Conservation (phyloP, 345 rosid species). For the Eucalyptus polyanthemos region DNA sequence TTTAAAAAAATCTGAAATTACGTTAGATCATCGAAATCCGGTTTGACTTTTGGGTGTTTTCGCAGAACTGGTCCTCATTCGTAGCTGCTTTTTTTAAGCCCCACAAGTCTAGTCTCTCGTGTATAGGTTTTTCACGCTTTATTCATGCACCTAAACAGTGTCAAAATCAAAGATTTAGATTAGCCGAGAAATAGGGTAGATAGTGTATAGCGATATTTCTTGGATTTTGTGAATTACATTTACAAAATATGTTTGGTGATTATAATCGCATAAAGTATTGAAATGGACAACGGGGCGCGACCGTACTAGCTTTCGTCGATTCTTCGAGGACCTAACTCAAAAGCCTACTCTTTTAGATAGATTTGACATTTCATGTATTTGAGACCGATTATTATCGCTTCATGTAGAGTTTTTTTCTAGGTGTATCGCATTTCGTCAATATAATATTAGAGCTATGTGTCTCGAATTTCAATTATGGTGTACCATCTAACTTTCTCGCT, state of each 20-base stretch:
- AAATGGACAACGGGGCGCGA: fast-evolving
- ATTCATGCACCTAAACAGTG: background rate
- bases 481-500: background rate
- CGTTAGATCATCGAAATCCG: background rate
- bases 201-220: background rate
- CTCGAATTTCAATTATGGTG: background rate
- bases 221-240: fast-evolving
- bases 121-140: background rate
- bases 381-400: background rate
- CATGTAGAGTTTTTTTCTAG: background rate
- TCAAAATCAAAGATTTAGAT: background rate
- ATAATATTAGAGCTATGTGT: background rate
- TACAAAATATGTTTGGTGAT: background rate
- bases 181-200: background rate
- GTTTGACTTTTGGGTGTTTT: background rate
- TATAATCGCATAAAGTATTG: background rate
- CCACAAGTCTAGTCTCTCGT: background rate
- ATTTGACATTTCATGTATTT: background rate
- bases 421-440: background rate
- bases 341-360: background rate
- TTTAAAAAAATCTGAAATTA: background rate
- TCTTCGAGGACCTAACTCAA: background rate
- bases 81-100: background rate
- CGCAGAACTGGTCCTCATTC: background rate
- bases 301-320: fast-evolving